Percentiles rank a stretch among this genome's conserved stretches.
Evolutionary conservation across 768 basidiomycete species (phyloP).

Genomic region (Calocybe gangraenosa): DNA sequence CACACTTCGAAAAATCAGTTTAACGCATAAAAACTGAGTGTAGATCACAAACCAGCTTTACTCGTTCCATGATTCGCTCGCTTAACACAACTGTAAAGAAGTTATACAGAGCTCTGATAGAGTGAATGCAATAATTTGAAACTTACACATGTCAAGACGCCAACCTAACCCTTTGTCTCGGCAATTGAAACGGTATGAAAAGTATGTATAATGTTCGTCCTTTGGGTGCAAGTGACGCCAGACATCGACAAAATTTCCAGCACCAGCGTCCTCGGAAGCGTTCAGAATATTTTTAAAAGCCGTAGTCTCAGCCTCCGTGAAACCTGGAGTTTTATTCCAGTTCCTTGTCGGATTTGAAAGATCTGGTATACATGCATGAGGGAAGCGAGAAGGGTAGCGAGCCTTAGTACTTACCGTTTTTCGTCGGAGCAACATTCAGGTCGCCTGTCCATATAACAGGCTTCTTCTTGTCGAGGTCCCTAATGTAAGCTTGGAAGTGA

Average conservation of each 20-base stretch:
- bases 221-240: slow-evolving; percentile 74
- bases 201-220: slow-evolving; percentile 78
- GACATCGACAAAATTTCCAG: slow-evolving; percentile 61
- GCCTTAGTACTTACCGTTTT: slow-evolving; percentile 40
- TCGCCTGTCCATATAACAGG: slow-evolving; percentile 89
- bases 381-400: background rate
- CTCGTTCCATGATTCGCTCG: slow-evolving; percentile 58
- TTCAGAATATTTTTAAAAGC: slow-evolving; percentile 68
- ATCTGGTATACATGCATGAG: slow-evolving; percentile 36
- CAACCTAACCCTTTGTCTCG: slow-evolving; percentile 79
- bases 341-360: slow-evolving; percentile 65
- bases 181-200: slow-evolving; percentile 79
- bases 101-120: background rate
- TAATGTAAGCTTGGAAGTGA: slow-evolving; percentile 73
- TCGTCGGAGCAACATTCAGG: slow-evolving; percentile 82
- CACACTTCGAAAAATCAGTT: slow-evolving; percentile 44
- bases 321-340: slow-evolving; percentile 87
- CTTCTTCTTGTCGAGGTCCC: slow-evolving; percentile 69
- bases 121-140: background rate
- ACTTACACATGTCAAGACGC: slow-evolving; percentile 81
- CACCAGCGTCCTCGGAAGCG: slow-evolving; percentile 35
- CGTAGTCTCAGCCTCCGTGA: slow-evolving; percentile 77
- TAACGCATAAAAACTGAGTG: background rate
- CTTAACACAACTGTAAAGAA: slow-evolving; percentile 62
- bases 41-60: slow-evolving; percentile 46